phyloP scores from a whole-genome alignment of 192 early-diverging fungal species.

The Geranomyces michiganensis region DNA sequence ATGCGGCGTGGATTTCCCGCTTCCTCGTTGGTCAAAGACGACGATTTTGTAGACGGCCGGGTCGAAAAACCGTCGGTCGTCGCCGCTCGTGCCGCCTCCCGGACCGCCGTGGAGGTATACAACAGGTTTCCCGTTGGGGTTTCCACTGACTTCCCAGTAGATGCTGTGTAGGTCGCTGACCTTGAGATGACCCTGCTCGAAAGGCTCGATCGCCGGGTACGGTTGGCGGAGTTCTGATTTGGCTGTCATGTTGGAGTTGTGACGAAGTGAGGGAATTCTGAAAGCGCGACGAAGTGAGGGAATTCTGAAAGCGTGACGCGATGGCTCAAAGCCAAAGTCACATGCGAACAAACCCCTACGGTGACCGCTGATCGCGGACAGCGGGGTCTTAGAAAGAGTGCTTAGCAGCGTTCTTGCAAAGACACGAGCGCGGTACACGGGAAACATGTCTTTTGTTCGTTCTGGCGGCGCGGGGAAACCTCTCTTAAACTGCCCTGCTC shows the following conservation, averaged over 20 bases:
- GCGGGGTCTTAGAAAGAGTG: no score
- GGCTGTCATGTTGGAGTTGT: neutral
- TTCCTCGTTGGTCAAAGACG: conserved; percentile 69
- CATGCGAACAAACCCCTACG: no score
- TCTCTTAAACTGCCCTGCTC: no score
- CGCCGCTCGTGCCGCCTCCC: conserved; percentile 61
- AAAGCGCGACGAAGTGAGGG: no score
- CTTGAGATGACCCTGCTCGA: conserved; percentile 54
- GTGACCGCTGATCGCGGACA: no score
- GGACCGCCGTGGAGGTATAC: conserved; percentile 61
- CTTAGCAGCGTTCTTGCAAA: no score
- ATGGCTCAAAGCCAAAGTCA: no score
- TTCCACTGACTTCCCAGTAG: conserved; percentile 68
- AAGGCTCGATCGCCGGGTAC: conserved; percentile 58
- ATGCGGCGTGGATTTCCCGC: conserved; percentile 67
- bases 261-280: no score
- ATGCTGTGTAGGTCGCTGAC: conserved; percentile 62
- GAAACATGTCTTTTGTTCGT: no score
- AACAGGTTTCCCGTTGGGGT: conserved; percentile 56
- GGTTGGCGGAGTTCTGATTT: conserved; percentile 28
- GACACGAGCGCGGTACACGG: no score
- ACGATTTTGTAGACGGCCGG: conserved; percentile 65
- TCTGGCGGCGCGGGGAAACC: no score
- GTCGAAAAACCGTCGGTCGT: conserved; percentile 60
- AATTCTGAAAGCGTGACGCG: no score